Evolutionary conservation across 352 stramenopile species (phyloP).

Genomic region (Phytophthora kernoviae): DNA sequence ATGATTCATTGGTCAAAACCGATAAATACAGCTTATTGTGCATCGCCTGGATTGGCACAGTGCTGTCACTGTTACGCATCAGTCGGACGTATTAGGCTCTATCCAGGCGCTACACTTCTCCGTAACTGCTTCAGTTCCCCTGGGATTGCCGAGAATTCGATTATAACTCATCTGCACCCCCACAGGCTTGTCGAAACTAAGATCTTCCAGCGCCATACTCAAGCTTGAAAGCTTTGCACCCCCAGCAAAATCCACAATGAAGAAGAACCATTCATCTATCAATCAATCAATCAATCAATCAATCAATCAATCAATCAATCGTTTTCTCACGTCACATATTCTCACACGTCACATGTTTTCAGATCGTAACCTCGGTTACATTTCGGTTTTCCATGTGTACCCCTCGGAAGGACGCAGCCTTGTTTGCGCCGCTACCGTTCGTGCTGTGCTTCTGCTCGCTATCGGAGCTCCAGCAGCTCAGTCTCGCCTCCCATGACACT

Average conservation of each 20-base stretch:
- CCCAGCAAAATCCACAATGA: background rate
- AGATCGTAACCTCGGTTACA: background rate
- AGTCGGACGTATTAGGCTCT: background rate
- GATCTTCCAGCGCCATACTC: background rate
- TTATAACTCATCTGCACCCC: background rate
- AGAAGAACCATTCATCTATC: background rate
- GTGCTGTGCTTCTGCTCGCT: conserved; percentile 54
- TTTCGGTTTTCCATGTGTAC: background rate
- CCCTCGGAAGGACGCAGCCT: conserved; percentile 7
- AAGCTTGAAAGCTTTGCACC: background rate
- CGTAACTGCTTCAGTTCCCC: background rate
- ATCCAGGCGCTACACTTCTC: background rate
- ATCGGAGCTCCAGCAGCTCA: conserved; percentile 47
- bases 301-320: background rate
- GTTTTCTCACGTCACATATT: background rate
- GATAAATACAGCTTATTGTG: background rate
- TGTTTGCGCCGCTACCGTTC: conserved; percentile 50
- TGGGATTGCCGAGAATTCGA: background rate
- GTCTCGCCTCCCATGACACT: conserved; percentile 54
- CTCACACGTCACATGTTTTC: background rate
- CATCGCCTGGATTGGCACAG: background rate
- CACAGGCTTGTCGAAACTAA: conserved; percentile 1
- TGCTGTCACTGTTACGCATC: background rate
- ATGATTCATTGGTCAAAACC: background rate
- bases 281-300: background rate